These are phyloP conservation scores for Pseudogymnoascus sp. DNA, from an alignment of 2,329 filamentous ascomycete species.

Conservation along the genomic window DNA sequence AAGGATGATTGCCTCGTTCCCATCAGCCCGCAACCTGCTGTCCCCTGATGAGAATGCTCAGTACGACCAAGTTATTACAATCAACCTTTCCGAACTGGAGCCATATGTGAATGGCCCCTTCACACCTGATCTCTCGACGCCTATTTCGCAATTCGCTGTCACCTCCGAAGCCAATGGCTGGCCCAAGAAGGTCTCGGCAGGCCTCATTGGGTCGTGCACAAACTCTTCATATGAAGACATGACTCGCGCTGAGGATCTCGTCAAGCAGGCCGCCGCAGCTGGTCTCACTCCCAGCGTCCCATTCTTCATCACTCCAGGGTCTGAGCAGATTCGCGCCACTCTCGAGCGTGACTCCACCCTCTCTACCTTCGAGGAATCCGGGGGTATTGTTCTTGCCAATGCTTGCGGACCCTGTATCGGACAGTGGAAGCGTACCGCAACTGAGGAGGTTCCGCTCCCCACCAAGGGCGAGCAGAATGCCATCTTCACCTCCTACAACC, in stretches of 20 bases:
- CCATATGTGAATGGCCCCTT: slow-evolving; percentile 97
- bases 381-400: slow-evolving; percentile 85
- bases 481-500: slow-evolving; percentile 95
- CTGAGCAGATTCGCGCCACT: slow-evolving; percentile 93
- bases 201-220: slow-evolving; percentile 94
- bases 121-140: slow-evolving; percentile 90
- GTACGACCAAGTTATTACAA: slow-evolving; percentile 86
- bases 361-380: slow-evolving; percentile 74
- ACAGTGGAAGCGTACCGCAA: slow-evolving; percentile 90
- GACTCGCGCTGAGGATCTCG: slow-evolving; percentile 86
- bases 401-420: slow-evolving; percentile 92
- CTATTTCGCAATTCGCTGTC: slow-evolving; percentile 81
- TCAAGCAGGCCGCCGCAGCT: slow-evolving; percentile 83
- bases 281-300: slow-evolving; percentile 82
- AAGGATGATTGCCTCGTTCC: slow-evolving; percentile 23
- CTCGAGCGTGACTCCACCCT: slow-evolving; percentile 84
- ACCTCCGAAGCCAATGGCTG: slow-evolving; percentile 77
- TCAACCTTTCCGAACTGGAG: slow-evolving; percentile 83
- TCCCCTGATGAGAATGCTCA: slow-evolving; percentile 71
- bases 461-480: slow-evolving; percentile 82
- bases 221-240: slow-evolving; percentile 99
- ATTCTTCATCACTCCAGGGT: slow-evolving; percentile 95
- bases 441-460: slow-evolving; percentile 39
- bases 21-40: slow-evolving; percentile 53
- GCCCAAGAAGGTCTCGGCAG: slow-evolving; percentile 85